Percentiles rank a stretch among this genome's conserved stretches.
Conservation (phyloP, 768 basidiomycete genomes). For the Xerocomus potaroensis region DNA sequence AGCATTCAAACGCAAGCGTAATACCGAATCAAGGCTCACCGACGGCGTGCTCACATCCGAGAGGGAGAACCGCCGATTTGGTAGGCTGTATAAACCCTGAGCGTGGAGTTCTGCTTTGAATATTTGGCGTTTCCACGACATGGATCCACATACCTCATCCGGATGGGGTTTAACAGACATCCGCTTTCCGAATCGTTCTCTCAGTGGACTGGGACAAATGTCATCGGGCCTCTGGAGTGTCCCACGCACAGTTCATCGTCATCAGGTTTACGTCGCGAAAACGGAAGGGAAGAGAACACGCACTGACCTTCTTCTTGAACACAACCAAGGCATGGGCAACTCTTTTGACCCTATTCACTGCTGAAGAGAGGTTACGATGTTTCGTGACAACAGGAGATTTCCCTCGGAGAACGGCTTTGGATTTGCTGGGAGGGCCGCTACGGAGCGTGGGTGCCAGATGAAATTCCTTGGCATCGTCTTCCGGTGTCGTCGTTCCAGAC, state of each 20-base stretch:
- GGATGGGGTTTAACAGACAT: constrained; percentile 23
- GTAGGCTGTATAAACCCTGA: constrained; percentile 26
- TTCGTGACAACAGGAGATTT: constrained; percentile 11
- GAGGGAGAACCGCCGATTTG: constrained; percentile 29
- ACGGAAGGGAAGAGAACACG: background rate
- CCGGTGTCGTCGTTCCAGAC: constrained; percentile 30
- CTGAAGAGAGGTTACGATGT: constrained; percentile 10
- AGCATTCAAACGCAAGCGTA: background rate
- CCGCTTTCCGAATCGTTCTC: constrained; percentile 29
- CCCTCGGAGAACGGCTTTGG: background rate
- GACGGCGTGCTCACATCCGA: constrained; percentile 14
- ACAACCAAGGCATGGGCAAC: constrained; percentile 13
- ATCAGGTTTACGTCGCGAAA: background rate
- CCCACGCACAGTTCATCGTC: constrained; percentile 1
- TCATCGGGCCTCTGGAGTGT: constrained; percentile 22
- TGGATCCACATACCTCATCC: constrained; percentile 22
- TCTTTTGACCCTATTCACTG: constrained; percentile 24
- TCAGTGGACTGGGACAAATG: constrained; percentile 23
- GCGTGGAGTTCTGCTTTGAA: background rate
- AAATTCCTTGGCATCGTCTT: constrained; percentile 25
- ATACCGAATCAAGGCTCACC: constrained; percentile 12
- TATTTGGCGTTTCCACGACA: background rate
- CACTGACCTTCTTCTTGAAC: constrained; percentile 26
- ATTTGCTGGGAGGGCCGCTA: constrained; percentile 3
- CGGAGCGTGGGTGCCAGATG: constrained; percentile 14